Evolutionary conservation across 2,329 filamentous ascomycete species (phyloP), one percentile per base, ranked within the genome.

Genomic region (Penicillium sp.): DNA sequence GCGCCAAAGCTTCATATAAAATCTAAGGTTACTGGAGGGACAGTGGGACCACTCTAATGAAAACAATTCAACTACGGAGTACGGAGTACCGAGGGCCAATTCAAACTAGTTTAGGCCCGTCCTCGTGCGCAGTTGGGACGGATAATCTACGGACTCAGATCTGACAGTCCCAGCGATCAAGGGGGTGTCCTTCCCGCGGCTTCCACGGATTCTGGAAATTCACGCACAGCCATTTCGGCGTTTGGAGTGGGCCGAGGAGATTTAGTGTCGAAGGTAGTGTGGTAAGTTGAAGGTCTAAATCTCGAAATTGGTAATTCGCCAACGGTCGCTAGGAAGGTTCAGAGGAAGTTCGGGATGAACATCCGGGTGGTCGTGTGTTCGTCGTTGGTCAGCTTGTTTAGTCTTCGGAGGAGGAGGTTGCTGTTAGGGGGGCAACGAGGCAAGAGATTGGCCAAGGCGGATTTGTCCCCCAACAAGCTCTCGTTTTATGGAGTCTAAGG

Each of bases 141-240:
- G 28, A 31, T 39, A 39, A 44, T 29, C 45, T 26, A 33, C 29
- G 21, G 24, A 40, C 22, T 40, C 29, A 42, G 48, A 50, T 50
- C 48, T 50, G 43, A 47, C 48, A 50, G 32, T 50, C 21, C 43
- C 37, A 50, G 32, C 48, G 43, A 50, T 50, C 43, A 46, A 50
- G 43, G 48, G 48, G 48, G 29, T 39, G 47, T 33, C 34, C 24
- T 24, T 43, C 38, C 47, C 47, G 41, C 3, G 34, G 28, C 47
- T 40, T 45, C 41, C 21, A 45, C n/a, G 47, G 9, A 10, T 49
- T 49, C 47, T 45, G 29, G 47, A 49, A 45, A 45, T 40, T 31
- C 17, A 17, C 43, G 32, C 35, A 38, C 35, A 33, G 31, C 39
- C 33, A 33, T n/a, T 41, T 41, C 48, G 43, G 48, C 6, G 37